These are phyloP conservation scores for Aphanocladium album DNA, from an alignment of 2,329 filamentous ascomycete genomes.

Conservation along the genomic window DNA sequence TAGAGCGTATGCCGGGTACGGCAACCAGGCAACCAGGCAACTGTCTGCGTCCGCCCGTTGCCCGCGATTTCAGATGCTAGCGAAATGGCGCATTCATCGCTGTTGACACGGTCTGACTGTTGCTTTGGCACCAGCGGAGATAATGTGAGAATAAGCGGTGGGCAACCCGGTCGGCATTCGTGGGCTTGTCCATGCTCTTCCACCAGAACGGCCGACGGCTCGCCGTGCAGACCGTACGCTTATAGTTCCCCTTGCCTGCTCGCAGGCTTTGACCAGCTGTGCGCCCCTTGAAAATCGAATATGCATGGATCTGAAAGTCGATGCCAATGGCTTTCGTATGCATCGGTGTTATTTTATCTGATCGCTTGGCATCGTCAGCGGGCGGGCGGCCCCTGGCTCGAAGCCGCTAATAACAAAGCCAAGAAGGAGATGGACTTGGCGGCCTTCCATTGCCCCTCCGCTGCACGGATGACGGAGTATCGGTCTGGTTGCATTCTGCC, in stretches of 20 bases:
- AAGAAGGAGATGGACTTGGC: neutral
- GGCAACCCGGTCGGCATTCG: neutral
- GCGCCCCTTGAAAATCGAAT: neutral
- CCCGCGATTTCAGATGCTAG: neutral
- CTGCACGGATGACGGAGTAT: neutral
- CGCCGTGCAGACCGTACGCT: too few relatives aligned
- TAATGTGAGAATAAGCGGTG: slow-evolving; percentile 6
- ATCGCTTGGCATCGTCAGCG: slow-evolving; percentile 6
- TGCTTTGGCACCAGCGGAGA: neutral
- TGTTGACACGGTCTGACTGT: neutral
- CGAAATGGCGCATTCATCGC: neutral
- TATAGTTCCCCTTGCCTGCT: too few relatives aligned
- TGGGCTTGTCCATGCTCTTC: neutral
- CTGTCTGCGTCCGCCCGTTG: neutral
- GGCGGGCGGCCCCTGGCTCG: neutral
- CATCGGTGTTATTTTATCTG: neutral
- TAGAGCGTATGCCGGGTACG: neutral
- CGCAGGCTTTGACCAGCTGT: too few relatives aligned
- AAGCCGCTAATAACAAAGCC: slow-evolving; percentile 2
- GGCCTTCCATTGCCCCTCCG: neutral
- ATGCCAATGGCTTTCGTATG: neutral
- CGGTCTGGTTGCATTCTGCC: neutral
- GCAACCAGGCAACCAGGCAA: neutral
- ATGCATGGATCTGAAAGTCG: neutral
- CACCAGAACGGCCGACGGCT: too few relatives aligned